Conservation (phyloP, 73 alveolate genomes). For the Symbiodinium natans region DNA sequence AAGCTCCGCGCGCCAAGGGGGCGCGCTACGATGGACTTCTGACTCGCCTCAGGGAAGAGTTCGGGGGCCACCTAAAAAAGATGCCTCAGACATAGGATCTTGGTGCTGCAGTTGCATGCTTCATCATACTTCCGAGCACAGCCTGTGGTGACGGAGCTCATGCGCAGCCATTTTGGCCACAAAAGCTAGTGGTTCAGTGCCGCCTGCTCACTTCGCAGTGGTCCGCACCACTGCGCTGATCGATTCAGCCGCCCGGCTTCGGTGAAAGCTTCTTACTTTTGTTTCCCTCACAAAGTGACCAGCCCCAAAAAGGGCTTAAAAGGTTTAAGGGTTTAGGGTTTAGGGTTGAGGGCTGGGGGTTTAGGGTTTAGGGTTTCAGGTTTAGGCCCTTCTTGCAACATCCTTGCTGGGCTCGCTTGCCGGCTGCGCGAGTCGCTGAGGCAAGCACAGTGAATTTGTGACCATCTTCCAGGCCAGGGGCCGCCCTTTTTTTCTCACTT, state of each 20-base stretch:
- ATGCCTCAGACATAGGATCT: too few species aligned
- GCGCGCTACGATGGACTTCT: too few species aligned
- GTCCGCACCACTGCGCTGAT: slow-evolving; percentile 93
- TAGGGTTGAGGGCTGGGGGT: background rate
- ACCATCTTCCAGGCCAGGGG: slow-evolving; percentile 62
- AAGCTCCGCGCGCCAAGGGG: background rate
- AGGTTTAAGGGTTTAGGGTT: background rate
- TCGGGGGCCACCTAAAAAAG: too few species aligned
- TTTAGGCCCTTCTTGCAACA: background rate
- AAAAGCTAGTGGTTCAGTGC: slow-evolving; percentile 93
- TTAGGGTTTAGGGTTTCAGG: background rate
- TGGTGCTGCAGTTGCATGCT: too few species aligned
- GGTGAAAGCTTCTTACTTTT: background rate
- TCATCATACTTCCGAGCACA: too few species aligned
- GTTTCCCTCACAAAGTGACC: too few species aligned
- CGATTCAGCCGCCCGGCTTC: slow-evolving; percentile 12
- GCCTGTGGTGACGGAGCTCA: too few species aligned
- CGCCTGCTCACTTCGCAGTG: slow-evolving; percentile 84
- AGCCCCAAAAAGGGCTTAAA: background rate
- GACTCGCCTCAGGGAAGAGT: too few species aligned
- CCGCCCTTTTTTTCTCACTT: too few species aligned
- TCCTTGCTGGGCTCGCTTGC: background rate
- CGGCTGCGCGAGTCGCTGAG: background rate
- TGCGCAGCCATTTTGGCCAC: slow-evolving; percentile 84
- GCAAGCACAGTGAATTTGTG: slow-evolving; percentile 27